These are phyloP conservation scores for Hygrophoropsis aurantiaca DNA, from an alignment of 768 basidiomycete species.

Conservation along the genomic window DNA sequence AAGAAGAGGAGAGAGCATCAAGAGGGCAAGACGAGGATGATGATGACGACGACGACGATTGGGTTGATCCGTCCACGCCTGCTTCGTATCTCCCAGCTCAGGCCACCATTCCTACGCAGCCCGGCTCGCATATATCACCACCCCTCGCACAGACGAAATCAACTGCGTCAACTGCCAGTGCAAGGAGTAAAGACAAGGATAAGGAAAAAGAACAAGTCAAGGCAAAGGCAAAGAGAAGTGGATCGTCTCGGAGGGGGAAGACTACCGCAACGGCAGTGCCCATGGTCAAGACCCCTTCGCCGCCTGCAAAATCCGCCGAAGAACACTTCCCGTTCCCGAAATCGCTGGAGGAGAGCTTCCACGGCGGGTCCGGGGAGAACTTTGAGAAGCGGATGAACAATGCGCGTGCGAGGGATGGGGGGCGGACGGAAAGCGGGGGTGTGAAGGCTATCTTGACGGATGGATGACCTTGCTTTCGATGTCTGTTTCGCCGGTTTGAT, in stretches of 20 bases:
- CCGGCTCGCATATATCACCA: slow-evolving; percentile 27
- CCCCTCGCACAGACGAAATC: slow-evolving; percentile 24
- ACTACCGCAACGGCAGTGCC: slow-evolving; percentile 39
- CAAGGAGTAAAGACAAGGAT: slow-evolving; percentile 20
- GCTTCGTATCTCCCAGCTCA: no score
- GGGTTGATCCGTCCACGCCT: slow-evolving; percentile 68
- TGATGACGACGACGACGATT: slow-evolving; percentile 51
- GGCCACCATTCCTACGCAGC: no score
- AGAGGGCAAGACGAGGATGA: slow-evolving; percentile 22
- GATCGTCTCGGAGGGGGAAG: slow-evolving; percentile 30
- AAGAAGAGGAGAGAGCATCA: slow-evolving; percentile 21
- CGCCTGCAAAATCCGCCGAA: slow-evolving; percentile 21
- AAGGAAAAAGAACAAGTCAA: slow-evolving; percentile 20
- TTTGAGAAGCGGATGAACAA: slow-evolving; percentile 64
- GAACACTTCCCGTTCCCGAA: slow-evolving; percentile 69
- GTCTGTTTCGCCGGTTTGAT: not conserved
- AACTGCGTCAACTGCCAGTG: slow-evolving; percentile 25
- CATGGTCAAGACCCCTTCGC: slow-evolving; percentile 37
- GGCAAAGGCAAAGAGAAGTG: slow-evolving; percentile 38
- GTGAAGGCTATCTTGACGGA: slow-evolving; percentile 69
- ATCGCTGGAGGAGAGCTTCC: slow-evolving; percentile 39
- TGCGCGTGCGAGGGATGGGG: slow-evolving; percentile 73
- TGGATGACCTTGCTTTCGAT: slow-evolving; percentile 21
- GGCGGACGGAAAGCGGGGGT: slow-evolving; percentile 84
- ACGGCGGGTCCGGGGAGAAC: slow-evolving; percentile 23